Percentiles rank a stretch among this genome's conserved stretches.
Conservation (phyloP, 2,329 filamentous ascomycete species). For the Xylaria digitata region DNA sequence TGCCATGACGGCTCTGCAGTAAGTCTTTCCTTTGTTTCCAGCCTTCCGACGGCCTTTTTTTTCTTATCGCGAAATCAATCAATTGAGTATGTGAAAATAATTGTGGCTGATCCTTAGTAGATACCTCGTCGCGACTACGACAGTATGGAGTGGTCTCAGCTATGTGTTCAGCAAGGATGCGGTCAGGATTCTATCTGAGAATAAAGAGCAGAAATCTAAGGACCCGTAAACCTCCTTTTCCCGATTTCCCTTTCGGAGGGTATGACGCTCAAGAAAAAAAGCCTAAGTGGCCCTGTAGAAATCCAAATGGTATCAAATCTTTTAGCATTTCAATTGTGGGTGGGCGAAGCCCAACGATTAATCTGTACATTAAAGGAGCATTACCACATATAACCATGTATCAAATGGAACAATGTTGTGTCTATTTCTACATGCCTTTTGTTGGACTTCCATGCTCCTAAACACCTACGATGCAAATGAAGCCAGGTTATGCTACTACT, state of each 20-base stretch:
- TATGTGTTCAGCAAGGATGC: constrained; percentile 93
- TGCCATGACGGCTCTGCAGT: constrained; percentile 73
- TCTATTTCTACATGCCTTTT: not conserved
- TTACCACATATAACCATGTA: constrained; percentile 9
- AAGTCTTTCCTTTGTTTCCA: constrained; percentile 51
- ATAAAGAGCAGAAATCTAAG: constrained; percentile 43
- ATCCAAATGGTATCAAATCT: not conserved
- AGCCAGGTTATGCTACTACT: not conserved
- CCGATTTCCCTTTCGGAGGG: not conserved
- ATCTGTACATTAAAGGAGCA: constrained; percentile 9
- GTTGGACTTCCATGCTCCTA: not conserved
- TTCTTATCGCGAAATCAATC: not conserved
- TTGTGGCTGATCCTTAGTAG: constrained; percentile 59
- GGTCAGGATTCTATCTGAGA: constrained; percentile 78
- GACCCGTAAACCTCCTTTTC: constrained; percentile 6
- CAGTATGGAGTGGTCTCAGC: constrained; percentile 91
- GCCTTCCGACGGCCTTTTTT: not conserved
- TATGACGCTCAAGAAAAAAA: not conserved
- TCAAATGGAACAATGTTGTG: not conserved
- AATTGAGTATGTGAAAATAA: not conserved
- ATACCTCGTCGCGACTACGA: constrained; percentile 87
- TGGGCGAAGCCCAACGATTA: not conserved
- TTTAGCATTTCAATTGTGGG: not conserved
- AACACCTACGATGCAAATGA: constrained; percentile 25
- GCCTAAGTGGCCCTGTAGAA: not conserved